phyloP scores from a whole-genome alignment of 202 grass and related monocot genomes.

The Cymbopogon flexuosus region DNA sequence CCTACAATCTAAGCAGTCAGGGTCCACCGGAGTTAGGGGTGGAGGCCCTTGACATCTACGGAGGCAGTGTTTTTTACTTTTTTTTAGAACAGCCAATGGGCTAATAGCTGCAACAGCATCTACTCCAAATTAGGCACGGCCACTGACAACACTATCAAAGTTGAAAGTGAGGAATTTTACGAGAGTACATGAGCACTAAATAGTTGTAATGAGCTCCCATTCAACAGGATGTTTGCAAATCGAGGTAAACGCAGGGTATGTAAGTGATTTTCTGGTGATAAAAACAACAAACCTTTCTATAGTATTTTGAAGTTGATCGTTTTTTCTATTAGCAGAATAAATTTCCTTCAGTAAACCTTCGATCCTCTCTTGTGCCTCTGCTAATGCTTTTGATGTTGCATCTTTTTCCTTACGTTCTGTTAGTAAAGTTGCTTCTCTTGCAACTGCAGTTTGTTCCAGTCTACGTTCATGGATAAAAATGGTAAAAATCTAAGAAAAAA shows the following conservation, averaged over 20 bases:
- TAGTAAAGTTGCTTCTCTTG: conserved; percentile 59
- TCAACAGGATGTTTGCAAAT: conserved; percentile 10
- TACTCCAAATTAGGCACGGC: too few relatives aligned
- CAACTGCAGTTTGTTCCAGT: conserved; percentile 59
- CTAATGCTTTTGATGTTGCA: conserved; percentile 46
- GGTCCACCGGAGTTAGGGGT: too few relatives aligned
- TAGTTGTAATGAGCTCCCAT: conserved; percentile 10
- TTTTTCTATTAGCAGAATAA: conserved; percentile 55
- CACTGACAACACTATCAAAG: conserved; percentile 23
- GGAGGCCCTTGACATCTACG: too few relatives aligned
- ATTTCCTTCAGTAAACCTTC: conserved; percentile 58
- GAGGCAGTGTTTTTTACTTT: too few relatives aligned
- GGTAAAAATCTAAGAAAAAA: conserved; percentile 34
- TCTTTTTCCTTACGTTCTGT: conserved; percentile 59
- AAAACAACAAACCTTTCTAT: conserved; percentile 61
- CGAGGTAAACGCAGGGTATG: conserved; percentile 8
- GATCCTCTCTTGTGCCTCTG: conserved; percentile 53
- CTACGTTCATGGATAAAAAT: conserved; percentile 49
- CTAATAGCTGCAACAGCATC: too few relatives aligned
- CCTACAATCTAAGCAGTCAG: too few relatives aligned
- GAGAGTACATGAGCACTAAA: neutral
- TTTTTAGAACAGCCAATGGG: too few relatives aligned
- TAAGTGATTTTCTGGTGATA: conserved; percentile 28
- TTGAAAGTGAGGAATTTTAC: conserved; percentile 10
- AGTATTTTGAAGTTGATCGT: conserved; percentile 54